Evolutionary conservation across 1,139 yeast species (phyloP), one percentile per base, ranked within the genome.

Genomic region (Diutina pseudorugosa): DNA sequence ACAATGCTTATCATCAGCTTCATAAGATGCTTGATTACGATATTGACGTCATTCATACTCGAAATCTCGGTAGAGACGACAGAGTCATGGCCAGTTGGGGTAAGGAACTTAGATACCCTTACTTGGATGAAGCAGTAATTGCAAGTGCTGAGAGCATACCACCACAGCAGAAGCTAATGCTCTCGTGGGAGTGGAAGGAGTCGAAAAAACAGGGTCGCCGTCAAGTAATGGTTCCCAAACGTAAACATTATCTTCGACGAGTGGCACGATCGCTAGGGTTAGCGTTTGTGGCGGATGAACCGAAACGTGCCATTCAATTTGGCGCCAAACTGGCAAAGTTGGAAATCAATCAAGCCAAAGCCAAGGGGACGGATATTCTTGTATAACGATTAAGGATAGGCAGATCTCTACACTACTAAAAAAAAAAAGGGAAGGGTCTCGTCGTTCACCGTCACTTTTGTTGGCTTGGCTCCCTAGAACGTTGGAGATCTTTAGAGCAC

Each of bases 281-380:
- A 45, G 64, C 59, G 0, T 77, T 76, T 65, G 94, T 89, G 0
- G 70, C 82, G 21, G 68, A 71, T 40, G 98, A 93, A 62, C 80
- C 85, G n/a, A 93, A 93, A 63, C 72, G 98, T 51, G 99, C 99
- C 0, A 90, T 93, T 56, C 98, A 93, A 62, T 93, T 93, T 67
- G 99, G 99, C 0, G 87, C 98, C 0, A 82, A 86, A 58, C 85
- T 96, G 62, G 98, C 99, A 1, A 93, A 93, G 64, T 80, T 93
- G 83, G 93, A 86, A 57, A 68, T 78, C 9, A 93, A 91, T 0
- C 79, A 83, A 51, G 80, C 84, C 9, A 80, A 78, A 59, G 67
- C 72, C 30, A 82, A 79, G 59, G 94, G 95, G 1, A 81, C 85
- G 0, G 87, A 83, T 57, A 54, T 53, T 30, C 23, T 41, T 19